These are phyloP conservation scores for Hypoxylon rubiginosum DNA, from an alignment of 2,329 filamentous ascomycete genomes.

Conservation along the genomic window DNA sequence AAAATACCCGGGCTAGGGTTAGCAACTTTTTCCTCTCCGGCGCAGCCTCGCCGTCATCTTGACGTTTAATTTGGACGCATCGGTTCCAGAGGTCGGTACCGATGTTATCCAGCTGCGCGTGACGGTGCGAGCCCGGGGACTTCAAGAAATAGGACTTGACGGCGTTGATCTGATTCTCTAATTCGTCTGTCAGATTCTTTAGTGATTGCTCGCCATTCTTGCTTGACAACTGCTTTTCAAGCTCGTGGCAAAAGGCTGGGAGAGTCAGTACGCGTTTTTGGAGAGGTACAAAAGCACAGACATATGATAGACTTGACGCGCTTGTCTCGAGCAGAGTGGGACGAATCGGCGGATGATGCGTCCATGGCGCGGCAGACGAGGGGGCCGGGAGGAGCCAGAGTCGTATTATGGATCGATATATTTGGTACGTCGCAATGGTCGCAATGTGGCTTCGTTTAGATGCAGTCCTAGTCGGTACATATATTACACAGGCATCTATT, in stretches of 20 bases:
- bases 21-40: slow-evolving; percentile 52
- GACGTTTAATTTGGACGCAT: slow-evolving; percentile 65
- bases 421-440: slow-evolving; percentile 19
- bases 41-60: slow-evolving; percentile 46
- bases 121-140: slow-evolving; percentile 49
- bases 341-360: slow-evolving; percentile 18
- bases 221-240: slow-evolving; percentile 49
- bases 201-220: slow-evolving; percentile 46
- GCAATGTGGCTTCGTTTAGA: slow-evolving; percentile 21
- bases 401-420: slow-evolving; percentile 17
- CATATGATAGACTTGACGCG: slow-evolving; percentile 52
- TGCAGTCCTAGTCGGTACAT: slow-evolving; percentile 9
- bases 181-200: slow-evolving; percentile 56
- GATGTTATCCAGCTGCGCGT: slow-evolving; percentile 65
- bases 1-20: slow-evolving; percentile 63
- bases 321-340: slow-evolving; percentile 49
- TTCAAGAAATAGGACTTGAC: slow-evolving; percentile 53
- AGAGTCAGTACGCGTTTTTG: slow-evolving; percentile 27
- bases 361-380: slow-evolving; percentile 33
- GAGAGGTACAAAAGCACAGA: slow-evolving; percentile 42
- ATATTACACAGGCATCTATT: slow-evolving; percentile 27
- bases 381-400: background rate
- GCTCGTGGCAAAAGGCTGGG: slow-evolving; percentile 46
- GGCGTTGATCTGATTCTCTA: slow-evolving; percentile 57
- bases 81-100: slow-evolving; percentile 77